Base-by-base conservation (phyloP, 345 rosid species). In the Corchorus capsularis region DNA sequence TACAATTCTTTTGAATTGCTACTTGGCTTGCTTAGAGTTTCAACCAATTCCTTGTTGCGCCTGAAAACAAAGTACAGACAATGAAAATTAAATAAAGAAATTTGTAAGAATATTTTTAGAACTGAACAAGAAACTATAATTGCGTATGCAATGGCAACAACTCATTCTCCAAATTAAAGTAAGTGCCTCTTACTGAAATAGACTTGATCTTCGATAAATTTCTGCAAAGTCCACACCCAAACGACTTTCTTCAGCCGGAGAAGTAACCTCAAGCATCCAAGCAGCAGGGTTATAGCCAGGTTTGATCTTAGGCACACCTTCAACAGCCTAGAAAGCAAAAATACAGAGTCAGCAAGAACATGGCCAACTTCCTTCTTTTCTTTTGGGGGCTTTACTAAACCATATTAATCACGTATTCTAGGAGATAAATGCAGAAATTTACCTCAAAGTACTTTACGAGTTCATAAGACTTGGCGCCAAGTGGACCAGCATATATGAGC, bases 201-300 rank as follows among this genome's bases (percentile, higher is more conserved):
- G 85, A 83, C 43, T 77, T 37, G 99, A 96, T 74, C 80, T 81
- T 80, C 87, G 82, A 78, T 96, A 93, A 79, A 93, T 80, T 76
- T 96, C 99, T 20, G 97, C 99, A 81, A 93, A 93, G 76, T 96
- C 94, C 72, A 96, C 81, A 3, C 91, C 92, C 46, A 96, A 88
- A 14, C 91, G 89, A 55, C 19, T 82, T 80, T 96, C 99, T 85
- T 96, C 98, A 2, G 87, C 83, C 2, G 88, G 69, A 62, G 93
- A 89, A 66, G 97, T 96, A 71, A 92, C 92, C 17, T 96, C 98
- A 72, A 96, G 99, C 96, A 96, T 96, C 99, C 99, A 96, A 49
- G 98, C 93, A 75, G 99, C 98, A 68, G 99, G 98, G 68, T 96
- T 96, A 73, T 87, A 87, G 45, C 97, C 97, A 15, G 89, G 74